A percentile compares a stretch with the other conserved stretches of the same genome.
These are phyloP conservation scores for Pseudogymnoascus sp. DNA, from an alignment of 2,329 filamentous ascomycete genomes.

Conservation along the genomic window DNA sequence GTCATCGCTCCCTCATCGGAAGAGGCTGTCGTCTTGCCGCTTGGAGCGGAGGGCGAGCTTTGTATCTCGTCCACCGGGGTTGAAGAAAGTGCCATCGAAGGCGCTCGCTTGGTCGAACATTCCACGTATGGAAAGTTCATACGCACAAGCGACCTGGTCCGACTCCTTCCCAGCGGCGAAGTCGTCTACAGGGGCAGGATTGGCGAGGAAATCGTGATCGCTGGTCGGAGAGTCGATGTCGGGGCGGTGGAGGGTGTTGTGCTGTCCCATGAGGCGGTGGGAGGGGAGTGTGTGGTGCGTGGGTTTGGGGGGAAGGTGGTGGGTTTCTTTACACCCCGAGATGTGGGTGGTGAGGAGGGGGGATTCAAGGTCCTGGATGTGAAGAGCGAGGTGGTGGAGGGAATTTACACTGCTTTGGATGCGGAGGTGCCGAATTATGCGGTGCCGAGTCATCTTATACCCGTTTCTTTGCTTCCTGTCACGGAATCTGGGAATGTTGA, in stretches of 20 bases:
- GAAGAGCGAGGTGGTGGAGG: constrained; percentile 22
- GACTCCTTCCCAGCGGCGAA: constrained; percentile 68
- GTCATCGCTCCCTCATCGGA: constrained; percentile 26
- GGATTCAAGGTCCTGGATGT: constrained; percentile 19
- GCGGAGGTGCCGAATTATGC: constrained; percentile 48
- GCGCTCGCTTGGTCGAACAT: constrained; percentile 52
- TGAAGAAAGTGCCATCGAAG: constrained; percentile 63
- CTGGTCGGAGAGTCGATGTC: constrained; percentile 73
- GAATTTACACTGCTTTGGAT: constrained; percentile 8
- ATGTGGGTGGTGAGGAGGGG: constrained; percentile 28
- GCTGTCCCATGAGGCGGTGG: constrained; percentile 54
- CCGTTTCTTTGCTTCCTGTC: constrained; percentile 60
- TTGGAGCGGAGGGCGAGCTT: constrained; percentile 70
- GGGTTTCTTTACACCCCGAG: not conserved
- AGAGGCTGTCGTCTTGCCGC: constrained; percentile 48
- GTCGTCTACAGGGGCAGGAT: constrained; percentile 65
- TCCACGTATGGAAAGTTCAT: constrained; percentile 61
- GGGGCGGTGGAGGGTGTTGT: constrained; percentile 48
- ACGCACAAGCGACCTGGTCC: constrained; percentile 72
- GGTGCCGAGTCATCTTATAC: constrained; percentile 63
- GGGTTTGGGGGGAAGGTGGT: not conserved
- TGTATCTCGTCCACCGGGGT: constrained; percentile 85
- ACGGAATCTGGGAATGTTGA: constrained; percentile 72
- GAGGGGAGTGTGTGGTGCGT: not conserved
- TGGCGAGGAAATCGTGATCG: constrained; percentile 75